These are phyloP conservation scores for Kingdonia uniflora DNA, from an alignment of 164 flowering plant genomes.

Conservation along the genomic window DNA sequence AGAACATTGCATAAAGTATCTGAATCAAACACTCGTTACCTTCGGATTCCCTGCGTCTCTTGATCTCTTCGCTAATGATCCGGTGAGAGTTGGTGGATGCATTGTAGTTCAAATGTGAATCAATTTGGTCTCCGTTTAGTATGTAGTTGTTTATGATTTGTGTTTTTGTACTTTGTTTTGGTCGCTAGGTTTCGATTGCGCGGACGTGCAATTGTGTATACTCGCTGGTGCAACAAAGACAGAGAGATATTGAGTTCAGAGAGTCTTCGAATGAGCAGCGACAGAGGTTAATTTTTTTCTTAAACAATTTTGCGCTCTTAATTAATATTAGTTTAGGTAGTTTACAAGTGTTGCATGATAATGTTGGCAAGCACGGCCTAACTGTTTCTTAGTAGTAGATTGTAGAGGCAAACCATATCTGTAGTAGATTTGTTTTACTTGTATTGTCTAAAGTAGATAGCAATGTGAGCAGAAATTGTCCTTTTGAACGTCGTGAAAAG, in stretches of 20 bases:
- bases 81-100: conserved; percentile 26
- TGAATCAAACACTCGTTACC: conserved; percentile 88
- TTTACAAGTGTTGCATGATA: no score
- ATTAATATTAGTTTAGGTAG: no score
- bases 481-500: no score
- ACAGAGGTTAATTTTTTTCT: conserved; percentile 68
- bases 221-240: conserved; percentile 84
- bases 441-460: no score
- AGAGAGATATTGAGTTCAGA: conserved; percentile 82
- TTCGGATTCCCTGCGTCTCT: conserved; percentile 92
- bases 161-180: conserved; percentile 9
- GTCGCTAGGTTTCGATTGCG: conserved; percentile 72
- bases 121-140: not conserved
- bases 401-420: no score
- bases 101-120: no score
- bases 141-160: conserved; percentile 2
- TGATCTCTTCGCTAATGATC: conserved; percentile 88
- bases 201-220: conserved; percentile 93
- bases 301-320: no score
- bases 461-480: no score
- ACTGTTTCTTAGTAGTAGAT: no score
- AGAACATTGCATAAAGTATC: conserved; percentile 88
- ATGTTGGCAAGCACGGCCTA: no score
- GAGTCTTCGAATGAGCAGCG: conserved; percentile 93
- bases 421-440: no score